Conservation (phyloP, 192 early-diverging fungal genomes). For the Coemansia reversa region DNA sequence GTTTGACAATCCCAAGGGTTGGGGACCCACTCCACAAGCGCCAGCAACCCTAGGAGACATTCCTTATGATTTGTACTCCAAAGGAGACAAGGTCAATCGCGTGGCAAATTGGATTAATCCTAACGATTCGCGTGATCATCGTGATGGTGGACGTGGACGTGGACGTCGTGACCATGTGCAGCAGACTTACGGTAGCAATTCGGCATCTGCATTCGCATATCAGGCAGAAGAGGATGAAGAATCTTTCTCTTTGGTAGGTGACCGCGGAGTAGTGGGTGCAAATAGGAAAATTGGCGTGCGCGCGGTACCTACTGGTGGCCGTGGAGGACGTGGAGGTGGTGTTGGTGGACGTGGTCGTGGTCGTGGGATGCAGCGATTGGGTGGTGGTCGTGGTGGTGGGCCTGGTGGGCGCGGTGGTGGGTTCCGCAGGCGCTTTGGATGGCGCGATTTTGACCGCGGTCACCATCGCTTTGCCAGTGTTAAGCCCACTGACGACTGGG, state of each 20-base stretch:
- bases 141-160: constrained; percentile 54
- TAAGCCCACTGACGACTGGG: constrained; percentile 86
- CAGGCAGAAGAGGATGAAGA: constrained; percentile 88
- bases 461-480: constrained; percentile 84
- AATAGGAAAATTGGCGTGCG: constrained; percentile 33
- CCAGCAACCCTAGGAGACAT: constrained; percentile 71
- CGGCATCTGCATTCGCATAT: constrained; percentile 84
- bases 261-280: constrained; percentile 24
- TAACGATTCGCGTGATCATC: constrained; percentile 59
- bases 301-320: constrained; percentile 12
- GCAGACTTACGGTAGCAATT: constrained; percentile 83
- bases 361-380: constrained; percentile 30
- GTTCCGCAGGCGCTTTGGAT: constrained; percentile 40
- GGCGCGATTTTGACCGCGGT: constrained; percentile 56
- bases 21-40: constrained; percentile 79
- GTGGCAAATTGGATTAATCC: constrained; percentile 91
- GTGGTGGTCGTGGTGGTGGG: constrained; percentile 48
- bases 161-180: constrained; percentile 52
- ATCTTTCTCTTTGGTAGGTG: constrained; percentile 84
- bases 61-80: constrained; percentile 94
- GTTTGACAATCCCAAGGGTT: constrained; percentile 80
- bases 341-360: constrained; percentile 50
- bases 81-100: constrained; percentile 91
- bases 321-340: constrained; percentile 37
- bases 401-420: constrained; percentile 22